phyloP scores from a whole-genome alignment of 257 asterid species.

The Solanum clarkiae region DNA sequence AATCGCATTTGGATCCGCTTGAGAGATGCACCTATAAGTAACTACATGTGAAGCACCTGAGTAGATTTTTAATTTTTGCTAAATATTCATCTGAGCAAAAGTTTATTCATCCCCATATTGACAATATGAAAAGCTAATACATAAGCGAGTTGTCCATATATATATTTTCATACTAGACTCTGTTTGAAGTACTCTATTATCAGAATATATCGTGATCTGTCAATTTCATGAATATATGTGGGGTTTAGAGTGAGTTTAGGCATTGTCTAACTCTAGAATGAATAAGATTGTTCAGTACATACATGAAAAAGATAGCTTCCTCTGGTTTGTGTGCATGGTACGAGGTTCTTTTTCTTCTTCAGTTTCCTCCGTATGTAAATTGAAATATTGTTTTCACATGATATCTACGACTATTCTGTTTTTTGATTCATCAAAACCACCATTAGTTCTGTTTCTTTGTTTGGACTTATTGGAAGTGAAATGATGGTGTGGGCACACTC shows the following conservation, averaged over 20 bases:
- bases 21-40: background rate
- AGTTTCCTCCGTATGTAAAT: background rate
- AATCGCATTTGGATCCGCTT: background rate
- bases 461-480: background rate
- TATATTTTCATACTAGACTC: background rate
- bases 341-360: background rate
- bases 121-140: background rate
- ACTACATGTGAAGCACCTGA: background rate
- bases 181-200: background rate
- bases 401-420: background rate
- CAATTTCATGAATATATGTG: background rate
- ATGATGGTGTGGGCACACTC: background rate
- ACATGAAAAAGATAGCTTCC: background rate
- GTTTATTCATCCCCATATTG: background rate
- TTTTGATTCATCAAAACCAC: background rate
- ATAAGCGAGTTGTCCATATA: background rate
- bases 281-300: background rate
- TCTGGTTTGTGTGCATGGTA: background rate
- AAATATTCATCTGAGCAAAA: background rate
- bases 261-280: background rate
- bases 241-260: background rate
- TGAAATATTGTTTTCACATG: background rate
- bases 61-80: background rate
- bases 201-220: background rate
- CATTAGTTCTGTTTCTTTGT: background rate